phyloP scores from a whole-genome alignment of 2,329 filamentous ascomycete genomes.

The Trichothecium roseum region DNA sequence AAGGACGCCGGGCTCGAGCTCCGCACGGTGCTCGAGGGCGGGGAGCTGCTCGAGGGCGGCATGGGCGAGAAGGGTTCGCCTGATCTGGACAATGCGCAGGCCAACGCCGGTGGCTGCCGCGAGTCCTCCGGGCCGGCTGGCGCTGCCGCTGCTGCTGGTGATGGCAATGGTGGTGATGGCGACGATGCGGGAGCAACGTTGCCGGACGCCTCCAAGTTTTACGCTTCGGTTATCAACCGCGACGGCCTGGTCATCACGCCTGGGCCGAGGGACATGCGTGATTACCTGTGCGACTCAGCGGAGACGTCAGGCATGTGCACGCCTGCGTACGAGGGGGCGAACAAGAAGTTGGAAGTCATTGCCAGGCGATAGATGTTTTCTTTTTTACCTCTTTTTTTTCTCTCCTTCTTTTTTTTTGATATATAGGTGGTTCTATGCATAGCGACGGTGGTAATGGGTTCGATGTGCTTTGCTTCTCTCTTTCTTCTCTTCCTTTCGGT shows the following conservation, averaged over 20 bases:
- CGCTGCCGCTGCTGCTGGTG: too few species aligned
- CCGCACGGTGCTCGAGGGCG: slow-evolving; percentile 45
- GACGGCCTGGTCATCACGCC: slow-evolving; percentile 13
- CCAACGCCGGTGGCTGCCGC: slow-evolving; percentile 40
- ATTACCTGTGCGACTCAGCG: slow-evolving; percentile 16
- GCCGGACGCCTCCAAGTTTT: slow-evolving; percentile 3
- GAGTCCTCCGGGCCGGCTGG: too few species aligned
- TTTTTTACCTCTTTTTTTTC: too few species aligned
- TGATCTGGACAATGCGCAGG: slow-evolving; percentile 46
- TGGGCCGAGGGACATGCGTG: slow-evolving; percentile 13
- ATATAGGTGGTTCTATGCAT: too few species aligned
- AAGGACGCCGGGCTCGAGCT: slow-evolving; percentile 44
- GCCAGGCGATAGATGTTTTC: slow-evolving; percentile 1
- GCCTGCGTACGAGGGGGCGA: slow-evolving; percentile 17
- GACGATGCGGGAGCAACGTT: slow-evolving; percentile 1
- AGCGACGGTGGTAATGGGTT: too few species aligned
- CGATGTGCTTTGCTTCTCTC: too few species aligned
- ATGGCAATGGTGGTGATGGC: slow-evolving; percentile 6
- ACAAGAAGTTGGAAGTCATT: slow-evolving; percentile 13
- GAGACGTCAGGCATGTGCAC: slow-evolving; percentile 17
- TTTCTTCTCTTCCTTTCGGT: too few species aligned
- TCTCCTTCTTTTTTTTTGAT: too few species aligned
- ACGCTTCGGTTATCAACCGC: slow-evolving; percentile 14
- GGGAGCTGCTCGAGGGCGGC: slow-evolving; percentile 40
- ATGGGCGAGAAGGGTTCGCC: slow-evolving; percentile 46